Base-by-base conservation (phyloP, 495 filamentous ascomycete genomes). In the Antarctomyces pellizariae region DNA sequence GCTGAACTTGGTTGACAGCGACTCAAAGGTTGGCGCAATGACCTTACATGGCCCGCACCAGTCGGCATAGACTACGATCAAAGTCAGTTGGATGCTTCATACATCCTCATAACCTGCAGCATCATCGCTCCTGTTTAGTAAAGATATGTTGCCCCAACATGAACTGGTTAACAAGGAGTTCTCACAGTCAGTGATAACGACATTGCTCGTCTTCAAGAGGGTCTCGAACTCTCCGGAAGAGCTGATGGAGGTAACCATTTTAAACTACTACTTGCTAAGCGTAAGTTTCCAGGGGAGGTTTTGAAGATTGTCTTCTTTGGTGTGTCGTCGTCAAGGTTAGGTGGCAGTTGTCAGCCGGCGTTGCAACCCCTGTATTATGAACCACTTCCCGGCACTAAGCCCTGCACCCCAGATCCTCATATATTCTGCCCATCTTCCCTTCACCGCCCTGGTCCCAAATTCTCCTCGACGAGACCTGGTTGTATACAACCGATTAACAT, bases 11-110 rank as follows among this genome's bases (percentile, higher is more conserved):
- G 38, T 25, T 7, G 58, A 51, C 18, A 63, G 57, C 13, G 43
- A 34, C 26, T 56, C 48, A 42, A 57, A 63, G 31, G 44, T 43
- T n/a, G 62, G 62, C 3, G 55, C 45, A 34, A 67, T 62, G 23
- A 48, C 42, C 34, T 62, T 61, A 53, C 62, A 66, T 18, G 62
- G 61, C 10, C 57, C 59, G 40, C 62, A 67, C 61, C 61, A 66
- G 33, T 57, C 56, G 18, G 58, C 58, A 37, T 56, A 58, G 41
- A 63, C 52, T 56, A 28, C 18, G 14, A 16, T 7, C 19, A 21
- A 28, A 36, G 18, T 31, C 31, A 20, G 19, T 26, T 30, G 17
- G 19, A 20, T 22, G 11, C 10, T 17, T 15, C 10, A 16, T 12
- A 5, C 16, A n/a, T 9, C 2, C 18, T 28, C 6, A n/a, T 4